Base-by-base conservation (phyloP, 2,329 filamentous ascomycete species). In the Colletotrichum eleusines region DNA sequence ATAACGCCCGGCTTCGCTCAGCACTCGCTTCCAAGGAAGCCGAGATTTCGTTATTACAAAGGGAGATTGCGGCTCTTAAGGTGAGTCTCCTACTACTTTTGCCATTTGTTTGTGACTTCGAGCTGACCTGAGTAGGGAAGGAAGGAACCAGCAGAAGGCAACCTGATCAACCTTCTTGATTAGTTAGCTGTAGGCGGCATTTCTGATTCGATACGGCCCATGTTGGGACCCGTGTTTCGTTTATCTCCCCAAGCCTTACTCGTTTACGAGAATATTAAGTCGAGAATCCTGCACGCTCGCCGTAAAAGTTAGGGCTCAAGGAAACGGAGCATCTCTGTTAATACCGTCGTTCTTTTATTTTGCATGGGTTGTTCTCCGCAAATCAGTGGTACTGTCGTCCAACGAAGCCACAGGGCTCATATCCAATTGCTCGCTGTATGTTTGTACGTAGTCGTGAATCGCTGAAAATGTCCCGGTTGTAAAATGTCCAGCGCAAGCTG, bases 301-400 rank as follows among this genome's bases (percentile, higher is more conserved):
- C 1, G n/a, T 3, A 4, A 8, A 7, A 20, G n/a, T 3, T 5
- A 16, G 5, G 46, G 2, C 3, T 1, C 11, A 6, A 26, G 5
- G 12, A 28, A 4, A 3, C 12, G 2, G 5, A 12, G 9, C 2
- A n/a, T n/a, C 20, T 7, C 3, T 46, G 2, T 18, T 1, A 11
- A 46, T 46, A 46, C 20, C 8, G 12, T n/a, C 12, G 20, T n/a
- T 46, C 18, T n/a, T 44, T 9, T 44, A n/a, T n/a, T 9, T 44
- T 44, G 18, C 40, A 42, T 42, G 16, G 2, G n/a, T 7, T 7
- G 4, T 42, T 42, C 40, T 20, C 40, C 6, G 16, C 16, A 20
- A 6, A 42, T 42, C 5, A 1, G 3, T 7, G 16, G 20, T 42
- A 1, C 40, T 20, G 16, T 5, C 7, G 5, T 20, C 16, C 18